Base-by-base conservation (phyloP, 1,139 yeast species). In the Diutina siamensis region DNA sequence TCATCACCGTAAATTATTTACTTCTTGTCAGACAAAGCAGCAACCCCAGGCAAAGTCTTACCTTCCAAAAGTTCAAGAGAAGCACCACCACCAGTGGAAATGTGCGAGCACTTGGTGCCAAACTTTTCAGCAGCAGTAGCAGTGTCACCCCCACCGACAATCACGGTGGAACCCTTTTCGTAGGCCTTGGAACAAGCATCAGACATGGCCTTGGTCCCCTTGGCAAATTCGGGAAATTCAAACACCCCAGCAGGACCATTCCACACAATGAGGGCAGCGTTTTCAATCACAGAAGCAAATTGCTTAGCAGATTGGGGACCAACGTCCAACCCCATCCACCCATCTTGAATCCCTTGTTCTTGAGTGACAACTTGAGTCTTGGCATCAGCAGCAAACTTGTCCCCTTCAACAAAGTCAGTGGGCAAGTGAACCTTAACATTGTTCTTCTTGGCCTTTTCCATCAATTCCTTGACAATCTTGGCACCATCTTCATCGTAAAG, bases 241-340 rank as follows among this genome's bases (percentile, higher is more conserved):
- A 89, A 89, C 59, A 89, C 97, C 76, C 97, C 97, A 68, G 97
- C 96, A 53, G 97, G 97, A 65, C 97, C 97, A 74, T 89, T 89
- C 97, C 97, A 89, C 62, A 89, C 89, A 61, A 89, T 89, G 61
- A 97, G 92, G 80, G 88, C 87, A 57, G 97, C 94, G 71, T 82
- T 76, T 55, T 83, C 83, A 56, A 89, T 86, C 52, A 95, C 82
- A 51, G 71, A 78, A 55, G 80, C 75, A 64, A 84, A 89, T 58
- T 83, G 75, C 68, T 79, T 74, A 58, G 76, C 74, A 50, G 95
- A 77, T 74, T 85, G 79, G 69, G 87, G 88, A 70, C 97, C 97
- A 60, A 81, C 79, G 68, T 89, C 97, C 62, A 89, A 80, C 63
- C 97, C 97, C 82, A 83, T 83, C 86, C 94, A 83, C 58, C 80